Evolutionary conservation across 129 eudicot species (phyloP).

Genomic region (Gnaphalium uliginosum): DNA sequence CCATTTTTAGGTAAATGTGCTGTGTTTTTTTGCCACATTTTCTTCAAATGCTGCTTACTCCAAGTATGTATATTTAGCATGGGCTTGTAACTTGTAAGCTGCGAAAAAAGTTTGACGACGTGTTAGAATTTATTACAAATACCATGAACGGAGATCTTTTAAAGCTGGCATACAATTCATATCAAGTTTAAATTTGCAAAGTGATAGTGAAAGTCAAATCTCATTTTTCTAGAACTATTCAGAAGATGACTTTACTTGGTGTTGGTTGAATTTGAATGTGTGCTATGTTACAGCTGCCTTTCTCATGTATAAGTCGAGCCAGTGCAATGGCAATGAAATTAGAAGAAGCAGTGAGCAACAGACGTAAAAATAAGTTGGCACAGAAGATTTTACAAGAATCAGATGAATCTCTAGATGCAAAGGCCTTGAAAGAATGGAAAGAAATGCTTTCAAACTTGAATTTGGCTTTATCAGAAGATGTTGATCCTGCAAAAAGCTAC

Average conservation of each 20-base stretch:
- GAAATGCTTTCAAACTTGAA: slow-evolving; percentile 43
- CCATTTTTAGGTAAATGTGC: neutral
- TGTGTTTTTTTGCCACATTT: neutral
- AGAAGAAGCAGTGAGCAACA: slow-evolving; percentile 53
- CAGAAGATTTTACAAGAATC: slow-evolving; percentile 10
- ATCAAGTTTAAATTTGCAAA: neutral
- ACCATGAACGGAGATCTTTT: neutral
- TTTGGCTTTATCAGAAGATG: slow-evolving; percentile 36
- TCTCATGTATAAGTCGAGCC: slow-evolving; percentile 66
- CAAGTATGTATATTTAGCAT: neutral
- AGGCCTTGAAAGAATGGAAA: slow-evolving; percentile 22
- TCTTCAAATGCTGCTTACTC: neutral
- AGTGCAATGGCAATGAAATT: slow-evolving; percentile 68
- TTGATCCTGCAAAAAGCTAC: slow-evolving; percentile 37
- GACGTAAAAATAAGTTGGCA: slow-evolving; percentile 31
- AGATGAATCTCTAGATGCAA: slow-evolving; percentile 19
- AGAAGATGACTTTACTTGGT: neutral
- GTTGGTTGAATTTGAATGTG: neutral
- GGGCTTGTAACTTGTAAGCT: neutral
- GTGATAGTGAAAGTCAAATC: neutral
- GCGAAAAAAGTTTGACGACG: neutral
- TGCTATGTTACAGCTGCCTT: slow-evolving; percentile 60
- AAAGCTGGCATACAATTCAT: neutral
- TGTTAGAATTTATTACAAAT: neutral
- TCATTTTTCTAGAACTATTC: neutral